Percentiles rank a stretch among this genome's conserved stretches.
Conservation (phyloP, 164 flowering plant species). For the Stephania yunnanensis region DNA sequence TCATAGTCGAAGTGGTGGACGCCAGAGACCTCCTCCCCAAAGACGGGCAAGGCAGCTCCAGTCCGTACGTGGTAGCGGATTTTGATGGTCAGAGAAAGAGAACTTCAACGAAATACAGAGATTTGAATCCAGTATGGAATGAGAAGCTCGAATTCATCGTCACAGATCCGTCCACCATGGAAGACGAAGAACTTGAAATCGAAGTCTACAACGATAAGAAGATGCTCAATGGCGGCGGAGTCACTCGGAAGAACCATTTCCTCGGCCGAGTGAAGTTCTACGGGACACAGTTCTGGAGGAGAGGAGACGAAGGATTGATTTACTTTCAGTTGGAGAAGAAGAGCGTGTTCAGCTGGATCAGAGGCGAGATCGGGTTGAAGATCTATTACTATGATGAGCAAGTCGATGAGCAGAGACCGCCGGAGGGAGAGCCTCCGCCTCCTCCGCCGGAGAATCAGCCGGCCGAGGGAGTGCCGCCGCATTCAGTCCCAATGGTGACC, state of each 20-base stretch:
- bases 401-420: conserved; percentile 19
- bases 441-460: conserved; percentile 7
- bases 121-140: conserved; percentile 83
- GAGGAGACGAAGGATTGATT: conserved; percentile 67
- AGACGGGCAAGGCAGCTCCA: conserved; percentile 94
- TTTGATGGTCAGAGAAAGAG: conserved; percentile 78
- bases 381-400: conserved; percentile 71
- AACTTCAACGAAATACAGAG: conserved; percentile 49
- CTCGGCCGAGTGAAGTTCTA: conserved; percentile 76
- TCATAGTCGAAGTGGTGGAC: conserved; percentile 67
- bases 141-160: conserved; percentile 76
- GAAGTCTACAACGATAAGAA: conserved; percentile 80
- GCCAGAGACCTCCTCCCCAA: conserved; percentile 85
- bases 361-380: conserved; percentile 70
- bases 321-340: conserved; percentile 80
- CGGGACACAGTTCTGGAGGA: conserved; percentile 60
- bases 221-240: conserved; percentile 37
- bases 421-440: background rate
- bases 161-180: conserved; percentile 64
- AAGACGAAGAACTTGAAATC: conserved; percentile 62
- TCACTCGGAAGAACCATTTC: conserved; percentile 60
- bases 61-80: conserved; percentile 73
- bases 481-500: conserved; percentile 1
- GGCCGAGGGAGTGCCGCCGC: conserved; percentile 7
- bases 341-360: conserved; percentile 82